Conservation (phyloP, 140 eudicot species). For the Flaveria floridana region DNA sequence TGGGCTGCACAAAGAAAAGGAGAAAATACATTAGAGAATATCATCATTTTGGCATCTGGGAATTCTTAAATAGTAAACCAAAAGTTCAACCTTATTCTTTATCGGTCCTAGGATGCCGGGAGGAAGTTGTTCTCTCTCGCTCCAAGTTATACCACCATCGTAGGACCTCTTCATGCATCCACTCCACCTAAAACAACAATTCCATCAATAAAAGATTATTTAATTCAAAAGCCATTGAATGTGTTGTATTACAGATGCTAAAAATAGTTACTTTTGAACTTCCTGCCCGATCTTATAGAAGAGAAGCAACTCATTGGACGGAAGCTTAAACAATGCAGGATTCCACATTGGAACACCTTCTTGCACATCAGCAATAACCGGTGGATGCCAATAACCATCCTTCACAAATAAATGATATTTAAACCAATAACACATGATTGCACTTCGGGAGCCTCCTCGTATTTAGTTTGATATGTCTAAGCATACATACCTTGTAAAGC, state of each 20-base stretch:
- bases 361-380: conserved; percentile 71
- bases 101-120: conserved; percentile 94
- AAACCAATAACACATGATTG: neutral
- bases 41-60: neutral
- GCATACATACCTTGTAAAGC: conserved; percentile 57
- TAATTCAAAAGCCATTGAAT: neutral
- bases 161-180: conserved; percentile 90
- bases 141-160: conserved; percentile 87
- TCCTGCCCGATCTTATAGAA: conserved; percentile 85
- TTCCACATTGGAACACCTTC: conserved; percentile 87
- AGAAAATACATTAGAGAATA: neutral
- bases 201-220: neutral
- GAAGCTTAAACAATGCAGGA: conserved; percentile 85
- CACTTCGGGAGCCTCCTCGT: neutral
- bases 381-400: conserved; percentile 85
- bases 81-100: conserved; percentile 67
- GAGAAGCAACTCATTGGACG: conserved; percentile 72
- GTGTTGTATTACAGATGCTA: neutral
- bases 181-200: conserved; percentile 67
- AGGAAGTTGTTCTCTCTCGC: conserved; percentile 87
- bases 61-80: neutral
- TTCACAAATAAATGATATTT: conserved; percentile 31
- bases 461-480: neutral
- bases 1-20: conserved; percentile 51
- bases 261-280: conserved; percentile 61